A percentile compares a stretch with the other conserved stretches of the same genome.
phyloP scores from a whole-genome alignment of 257 asterid species.

The Solanum microdontum region DNA sequence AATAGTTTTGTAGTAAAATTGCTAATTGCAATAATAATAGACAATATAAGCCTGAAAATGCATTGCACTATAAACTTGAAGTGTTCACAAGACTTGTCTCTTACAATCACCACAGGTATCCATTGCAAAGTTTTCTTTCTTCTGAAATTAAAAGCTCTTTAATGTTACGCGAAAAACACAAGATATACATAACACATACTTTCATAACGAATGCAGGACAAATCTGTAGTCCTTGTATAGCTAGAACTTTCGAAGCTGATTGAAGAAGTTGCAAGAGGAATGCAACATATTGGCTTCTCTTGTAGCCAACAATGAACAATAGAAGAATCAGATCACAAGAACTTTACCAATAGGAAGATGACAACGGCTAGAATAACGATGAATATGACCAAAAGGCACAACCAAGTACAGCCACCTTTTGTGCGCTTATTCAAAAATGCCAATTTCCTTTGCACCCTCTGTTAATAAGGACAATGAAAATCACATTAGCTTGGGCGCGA shows the following conservation, averaged over 20 bases:
- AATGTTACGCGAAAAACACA: neutral
- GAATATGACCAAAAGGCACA: constrained; percentile 8
- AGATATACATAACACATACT: neutral
- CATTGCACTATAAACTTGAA: neutral
- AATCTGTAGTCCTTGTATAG: neutral
- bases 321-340: neutral
- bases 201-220: neutral
- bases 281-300: neutral
- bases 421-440: constrained; percentile 11
- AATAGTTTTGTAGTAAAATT: neutral
- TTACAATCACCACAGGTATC: neutral
- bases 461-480: neutral
- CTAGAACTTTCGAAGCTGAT: neutral
- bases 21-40: neutral
- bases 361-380: neutral
- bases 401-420: constrained; percentile 10
- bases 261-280: neutral
- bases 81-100: neutral
- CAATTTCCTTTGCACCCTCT: constrained; percentile 7
- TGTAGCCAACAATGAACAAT: neutral
- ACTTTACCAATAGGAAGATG: constrained; percentile 1
- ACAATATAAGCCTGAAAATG: neutral
- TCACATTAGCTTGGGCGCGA: neutral
- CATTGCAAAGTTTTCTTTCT: neutral
- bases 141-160: neutral